Conservation (phyloP, 2,329 filamentous ascomycete genomes). For the Diaporthe vexans region DNA sequence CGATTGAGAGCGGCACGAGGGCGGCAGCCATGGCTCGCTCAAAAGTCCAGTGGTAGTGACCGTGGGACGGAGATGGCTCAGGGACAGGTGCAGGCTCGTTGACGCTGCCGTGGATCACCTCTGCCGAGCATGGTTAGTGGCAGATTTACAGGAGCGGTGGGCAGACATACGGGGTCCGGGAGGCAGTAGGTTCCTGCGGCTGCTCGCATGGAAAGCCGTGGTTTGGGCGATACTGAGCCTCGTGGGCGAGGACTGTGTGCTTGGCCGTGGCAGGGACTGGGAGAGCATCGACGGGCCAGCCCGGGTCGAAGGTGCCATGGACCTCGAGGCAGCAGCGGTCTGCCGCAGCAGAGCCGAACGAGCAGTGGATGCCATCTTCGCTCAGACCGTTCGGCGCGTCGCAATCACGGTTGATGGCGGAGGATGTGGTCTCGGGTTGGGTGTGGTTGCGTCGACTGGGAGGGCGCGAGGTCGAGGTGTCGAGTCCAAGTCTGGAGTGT, state of each 20-base stretch:
- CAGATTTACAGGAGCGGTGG: slow-evolving; percentile 1
- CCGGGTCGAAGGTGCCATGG: slow-evolving; percentile 46
- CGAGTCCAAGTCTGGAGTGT: slow-evolving; percentile 30
- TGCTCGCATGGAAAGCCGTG: slow-evolving; percentile 89
- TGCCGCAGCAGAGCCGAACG: slow-evolving; percentile 70
- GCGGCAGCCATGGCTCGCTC: slow-evolving; percentile 87
- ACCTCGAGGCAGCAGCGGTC: slow-evolving; percentile 58
- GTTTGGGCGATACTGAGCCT: slow-evolving; percentile 62
- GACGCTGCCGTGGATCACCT: slow-evolving; percentile 77
- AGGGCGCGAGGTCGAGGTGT: slow-evolving; percentile 21
- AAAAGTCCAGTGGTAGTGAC: slow-evolving; percentile 98
- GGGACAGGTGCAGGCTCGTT: slow-evolving; percentile 90
- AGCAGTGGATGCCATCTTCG: slow-evolving; percentile 69
- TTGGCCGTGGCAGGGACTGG: slow-evolving; percentile 44
- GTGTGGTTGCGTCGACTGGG: slow-evolving; percentile 42
- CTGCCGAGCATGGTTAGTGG: slow-evolving; percentile 67
- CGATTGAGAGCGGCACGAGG: slow-evolving; percentile 87
- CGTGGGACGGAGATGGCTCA: slow-evolving; percentile 80
- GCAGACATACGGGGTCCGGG: slow-evolving; percentile 78
- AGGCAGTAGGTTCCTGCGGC: slow-evolving; percentile 82
- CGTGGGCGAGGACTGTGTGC: slow-evolving; percentile 43
- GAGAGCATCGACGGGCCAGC: slow-evolving; percentile 42
- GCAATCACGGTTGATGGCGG: not conserved
- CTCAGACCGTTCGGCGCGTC: slow-evolving; percentile 8
- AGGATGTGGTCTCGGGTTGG: slow-evolving; percentile 29